Percentiles rank a stretch among this genome's conserved stretches.
phyloP scores from a whole-genome alignment of 1,139 yeast genomes.

The Zygotorulaspora mrakii region DNA sequence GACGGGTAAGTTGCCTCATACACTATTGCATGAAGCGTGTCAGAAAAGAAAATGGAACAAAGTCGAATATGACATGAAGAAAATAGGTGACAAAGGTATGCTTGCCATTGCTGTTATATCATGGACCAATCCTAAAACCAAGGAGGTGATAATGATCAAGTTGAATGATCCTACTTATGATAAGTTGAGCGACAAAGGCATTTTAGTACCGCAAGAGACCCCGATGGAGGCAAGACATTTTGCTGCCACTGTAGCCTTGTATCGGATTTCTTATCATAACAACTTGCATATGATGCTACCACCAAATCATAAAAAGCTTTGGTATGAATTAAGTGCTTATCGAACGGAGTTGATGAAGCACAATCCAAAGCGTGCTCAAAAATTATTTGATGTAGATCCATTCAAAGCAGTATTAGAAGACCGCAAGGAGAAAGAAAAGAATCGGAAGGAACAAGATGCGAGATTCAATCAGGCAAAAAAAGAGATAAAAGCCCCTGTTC shows the following conservation, averaged over 20 bases:
- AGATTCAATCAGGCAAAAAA: conserved; percentile 38
- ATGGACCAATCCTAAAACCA: conserved; percentile 79
- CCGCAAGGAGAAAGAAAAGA: conserved; percentile 43
- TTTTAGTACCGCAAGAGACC: conserved; percentile 65
- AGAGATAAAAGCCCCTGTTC: conserved; percentile 36
- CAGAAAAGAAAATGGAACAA: conserved; percentile 89
- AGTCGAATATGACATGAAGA: conserved; percentile 69
- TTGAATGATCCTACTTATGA: conserved; percentile 56
- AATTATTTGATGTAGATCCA: conserved; percentile 64
- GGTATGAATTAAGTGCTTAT: conserved; percentile 67
- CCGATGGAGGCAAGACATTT: conserved; percentile 85
- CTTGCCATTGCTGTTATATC: conserved; percentile 58
- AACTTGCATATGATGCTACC: conserved; percentile 87
- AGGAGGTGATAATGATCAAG: conserved; percentile 55
- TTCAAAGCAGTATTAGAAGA: conserved; percentile 59
- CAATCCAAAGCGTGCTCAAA: conserved; percentile 48
- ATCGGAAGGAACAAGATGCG: conserved; percentile 46
- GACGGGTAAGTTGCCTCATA: conserved; percentile 94
- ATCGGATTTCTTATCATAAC: conserved; percentile 72
- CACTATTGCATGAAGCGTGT: conserved; percentile 79
- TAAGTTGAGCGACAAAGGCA: conserved; percentile 35
- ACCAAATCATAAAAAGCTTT: conserved; percentile 68
- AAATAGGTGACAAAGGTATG: conserved; percentile 50
- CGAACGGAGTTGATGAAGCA: conserved; percentile 46
- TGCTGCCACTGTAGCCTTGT: conserved; percentile 85